These are phyloP conservation scores for Fusarium mexicanum DNA, from an alignment of 2,329 filamentous ascomycete species.

Conservation along the genomic window DNA sequence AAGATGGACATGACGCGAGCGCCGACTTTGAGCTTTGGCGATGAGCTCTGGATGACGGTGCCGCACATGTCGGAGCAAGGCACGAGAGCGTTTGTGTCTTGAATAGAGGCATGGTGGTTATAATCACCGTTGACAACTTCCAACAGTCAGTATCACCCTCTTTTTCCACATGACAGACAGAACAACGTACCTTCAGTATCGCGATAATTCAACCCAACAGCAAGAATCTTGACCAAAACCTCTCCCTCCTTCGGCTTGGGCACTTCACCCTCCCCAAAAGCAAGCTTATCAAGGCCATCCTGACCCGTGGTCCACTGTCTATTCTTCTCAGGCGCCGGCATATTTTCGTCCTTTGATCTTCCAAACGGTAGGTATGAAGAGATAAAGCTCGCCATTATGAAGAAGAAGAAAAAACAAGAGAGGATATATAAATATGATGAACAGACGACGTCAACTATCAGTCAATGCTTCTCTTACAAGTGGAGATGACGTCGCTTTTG, in stretches of 20 bases:
- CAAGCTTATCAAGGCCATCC: slow-evolving; percentile 65
- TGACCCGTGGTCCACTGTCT: slow-evolving; percentile 65
- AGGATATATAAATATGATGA: neutral
- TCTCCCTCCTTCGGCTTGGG: slow-evolving; percentile 61
- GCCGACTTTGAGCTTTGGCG: slow-evolving; percentile 59
- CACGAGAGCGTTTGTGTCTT: slow-evolving; percentile 57
- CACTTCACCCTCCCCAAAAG: slow-evolving; percentile 54
- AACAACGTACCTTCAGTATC: slow-evolving; percentile 57
- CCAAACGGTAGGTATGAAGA: slow-evolving; percentile 36
- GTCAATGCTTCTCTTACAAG: slow-evolving; percentile 23
- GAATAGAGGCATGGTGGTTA: slow-evolving; percentile 68
- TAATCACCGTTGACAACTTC: slow-evolving; percentile 73
- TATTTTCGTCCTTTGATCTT: slow-evolving; percentile 14
- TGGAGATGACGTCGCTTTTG: slow-evolving; percentile 31
- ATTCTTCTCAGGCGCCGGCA: slow-evolving; percentile 40
- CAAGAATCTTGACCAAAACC: slow-evolving; percentile 58
- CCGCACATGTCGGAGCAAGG: slow-evolving; percentile 79
- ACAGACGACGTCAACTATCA: slow-evolving; percentile 14
- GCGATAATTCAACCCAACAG: slow-evolving; percentile 61
- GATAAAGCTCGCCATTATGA: slow-evolving; percentile 34
- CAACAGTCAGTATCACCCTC: neutral
- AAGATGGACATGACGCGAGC: slow-evolving; percentile 76
- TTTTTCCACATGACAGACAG: neutral
- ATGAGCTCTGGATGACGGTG: slow-evolving; percentile 58
- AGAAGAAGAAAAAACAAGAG: neutral